phyloP scores from a whole-genome alignment of 768 basidiomycete species.

The Serendipita sp. region DNA sequence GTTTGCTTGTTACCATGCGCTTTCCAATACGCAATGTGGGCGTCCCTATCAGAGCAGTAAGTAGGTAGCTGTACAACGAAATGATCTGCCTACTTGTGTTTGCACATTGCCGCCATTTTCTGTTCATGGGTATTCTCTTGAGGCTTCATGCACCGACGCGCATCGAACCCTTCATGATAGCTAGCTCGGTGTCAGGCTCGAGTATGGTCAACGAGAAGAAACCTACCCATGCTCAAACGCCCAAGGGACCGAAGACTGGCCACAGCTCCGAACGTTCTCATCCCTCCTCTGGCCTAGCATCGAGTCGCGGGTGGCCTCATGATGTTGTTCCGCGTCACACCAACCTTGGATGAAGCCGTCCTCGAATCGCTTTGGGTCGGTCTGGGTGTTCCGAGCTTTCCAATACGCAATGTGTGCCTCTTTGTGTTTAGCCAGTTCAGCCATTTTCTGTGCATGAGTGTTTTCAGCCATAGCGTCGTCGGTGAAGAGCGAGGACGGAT shows the following conservation, averaged over 20 bases:
- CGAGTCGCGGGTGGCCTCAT: not conserved
- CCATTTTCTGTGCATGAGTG: constrained; percentile 2
- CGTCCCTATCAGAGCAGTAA: not conserved
- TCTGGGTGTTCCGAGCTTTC: not conserved
- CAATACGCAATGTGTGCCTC: not conserved
- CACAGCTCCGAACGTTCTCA: not conserved
- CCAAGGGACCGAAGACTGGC: not conserved
- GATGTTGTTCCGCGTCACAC: not conserved
- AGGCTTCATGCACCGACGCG: not conserved
- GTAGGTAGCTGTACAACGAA: not conserved
- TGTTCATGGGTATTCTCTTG: not conserved
- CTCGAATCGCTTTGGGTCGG: not conserved
- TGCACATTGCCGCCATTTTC: not conserved
- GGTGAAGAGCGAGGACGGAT: too few relatives aligned
- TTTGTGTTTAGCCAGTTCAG: not conserved
- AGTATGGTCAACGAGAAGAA: not conserved
- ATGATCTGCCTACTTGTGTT: not conserved
- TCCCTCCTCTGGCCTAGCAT: not conserved
- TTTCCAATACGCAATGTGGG: constrained; percentile 4
- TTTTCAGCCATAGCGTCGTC: not conserved
- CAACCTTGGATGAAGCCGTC: not conserved
- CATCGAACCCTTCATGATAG: constrained; percentile 1
- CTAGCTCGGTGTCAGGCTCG: not conserved
- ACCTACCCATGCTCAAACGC: not conserved
- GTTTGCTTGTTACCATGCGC: not conserved